These are phyloP conservation scores for Magnolia sinica DNA, from an alignment of 164 flowering plant species.

Conservation along the genomic window DNA sequence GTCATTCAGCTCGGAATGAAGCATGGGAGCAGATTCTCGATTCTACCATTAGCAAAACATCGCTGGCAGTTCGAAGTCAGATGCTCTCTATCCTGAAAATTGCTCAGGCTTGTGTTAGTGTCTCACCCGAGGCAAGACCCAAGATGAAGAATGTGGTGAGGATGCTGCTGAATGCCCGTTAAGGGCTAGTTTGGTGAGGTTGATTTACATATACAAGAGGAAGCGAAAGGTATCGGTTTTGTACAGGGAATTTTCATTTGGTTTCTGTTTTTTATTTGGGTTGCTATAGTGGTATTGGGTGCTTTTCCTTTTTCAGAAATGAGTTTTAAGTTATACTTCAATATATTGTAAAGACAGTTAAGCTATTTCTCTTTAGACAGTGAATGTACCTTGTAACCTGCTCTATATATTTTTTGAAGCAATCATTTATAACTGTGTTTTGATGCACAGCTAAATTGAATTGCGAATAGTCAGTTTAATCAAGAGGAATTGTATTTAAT, in stretches of 20 bases:
- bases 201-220: not conserved
- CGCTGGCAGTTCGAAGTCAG: slow-evolving; percentile 39
- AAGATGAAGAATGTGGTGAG: slow-evolving; percentile 57
- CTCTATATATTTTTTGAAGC: too few species aligned
- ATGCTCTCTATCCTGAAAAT: slow-evolving; percentile 62
- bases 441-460: too few species aligned
- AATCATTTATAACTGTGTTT: too few species aligned
- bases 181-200: not conserved
- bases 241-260: slow-evolving; percentile 11
- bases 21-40: slow-evolving; percentile 58
- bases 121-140: slow-evolving; percentile 63
- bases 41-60: slow-evolving; percentile 29
- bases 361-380: not conserved
- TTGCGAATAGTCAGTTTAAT: too few species aligned
- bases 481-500: too few species aligned
- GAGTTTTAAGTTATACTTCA: not conserved
- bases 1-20: slow-evolving; percentile 35
- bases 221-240: not conserved
- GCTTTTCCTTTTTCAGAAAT: not conserved
- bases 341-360: too few species aligned
- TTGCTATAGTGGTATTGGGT: not conserved
- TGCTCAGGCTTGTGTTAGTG: slow-evolving; percentile 59
- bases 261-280: not conserved
- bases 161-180: slow-evolving; percentile 67
- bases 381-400: too few species aligned